phyloP scores from a whole-genome alignment of 306 rosid species.

The Prunus persica region Prunus_persica_NCBIv2 NC_034015.1:19236501-19237000 shows the following conservation, averaged over 20 bases:
- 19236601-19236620: constrained; percentile 6
- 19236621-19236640: not conserved
- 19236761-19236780: not conserved
- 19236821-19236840: too few relatives aligned
- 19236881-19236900: too few relatives aligned
- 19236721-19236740: not conserved
- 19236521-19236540: too few relatives aligned
- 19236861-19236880: too few relatives aligned
- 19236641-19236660: not conserved
- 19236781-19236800: too few relatives aligned
- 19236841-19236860: too few relatives aligned
- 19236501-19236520: too few relatives aligned
- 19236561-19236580: not conserved
- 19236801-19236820: too few relatives aligned
- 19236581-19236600: not conserved
- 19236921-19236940: too few relatives aligned
- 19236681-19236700: not conserved
- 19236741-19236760: not conserved
- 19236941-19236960: not conserved
- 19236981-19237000: not conserved
- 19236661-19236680: not conserved
- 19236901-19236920: too few relatives aligned
- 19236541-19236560: not conserved
- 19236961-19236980: not conserved
- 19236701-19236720: not conserved